phyloP scores from a whole-genome alignment of 345 rosid genomes.

The Pelargonium nanum region DNA sequence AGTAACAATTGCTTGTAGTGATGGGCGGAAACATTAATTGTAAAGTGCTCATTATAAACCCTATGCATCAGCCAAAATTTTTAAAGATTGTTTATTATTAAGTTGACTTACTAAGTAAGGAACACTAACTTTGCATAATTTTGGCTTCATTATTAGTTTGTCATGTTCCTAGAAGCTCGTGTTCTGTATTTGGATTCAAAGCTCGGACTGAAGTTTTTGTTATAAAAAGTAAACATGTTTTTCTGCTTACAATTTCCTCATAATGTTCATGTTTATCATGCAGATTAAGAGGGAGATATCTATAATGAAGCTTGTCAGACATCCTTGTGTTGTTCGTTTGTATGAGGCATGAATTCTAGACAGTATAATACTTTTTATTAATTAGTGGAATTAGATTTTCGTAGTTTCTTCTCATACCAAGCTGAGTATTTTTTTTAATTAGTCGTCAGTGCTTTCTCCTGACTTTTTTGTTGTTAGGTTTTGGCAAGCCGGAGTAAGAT shows the following conservation, averaged over 20 bases:
- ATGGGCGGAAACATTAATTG: too few species aligned
- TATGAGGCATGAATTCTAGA: conserved; percentile 48
- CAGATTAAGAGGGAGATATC: conserved; percentile 98
- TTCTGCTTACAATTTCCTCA: background rate
- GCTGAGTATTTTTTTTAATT: conserved; percentile 1
- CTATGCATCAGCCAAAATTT: too few species aligned
- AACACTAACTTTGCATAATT: too few species aligned
- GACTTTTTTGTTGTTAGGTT: conserved; percentile 35
- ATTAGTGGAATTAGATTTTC: background rate
- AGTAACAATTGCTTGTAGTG: too few species aligned
- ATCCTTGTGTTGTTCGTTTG: conserved; percentile 85
- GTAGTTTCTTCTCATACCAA: background rate
- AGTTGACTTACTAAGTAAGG: too few species aligned
- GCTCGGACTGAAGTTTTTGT: too few species aligned
- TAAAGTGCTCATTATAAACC: too few species aligned
- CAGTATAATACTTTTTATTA: background rate
- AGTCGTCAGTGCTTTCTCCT: conserved; percentile 6
- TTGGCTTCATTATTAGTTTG: too few species aligned
- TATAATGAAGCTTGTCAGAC: conserved; percentile 96
- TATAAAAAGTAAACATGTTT: background rate
- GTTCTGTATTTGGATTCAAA: too few species aligned
- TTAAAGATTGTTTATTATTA: too few species aligned
- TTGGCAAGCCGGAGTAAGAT: conserved; percentile 87
- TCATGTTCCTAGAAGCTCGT: too few species aligned
- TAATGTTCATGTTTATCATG: background rate